Percentiles rank a stretch among this genome's conserved stretches.
Evolutionary conservation across 768 basidiomycete genomes (phyloP).

Genomic region (Lactifluus rugatus): DNA sequence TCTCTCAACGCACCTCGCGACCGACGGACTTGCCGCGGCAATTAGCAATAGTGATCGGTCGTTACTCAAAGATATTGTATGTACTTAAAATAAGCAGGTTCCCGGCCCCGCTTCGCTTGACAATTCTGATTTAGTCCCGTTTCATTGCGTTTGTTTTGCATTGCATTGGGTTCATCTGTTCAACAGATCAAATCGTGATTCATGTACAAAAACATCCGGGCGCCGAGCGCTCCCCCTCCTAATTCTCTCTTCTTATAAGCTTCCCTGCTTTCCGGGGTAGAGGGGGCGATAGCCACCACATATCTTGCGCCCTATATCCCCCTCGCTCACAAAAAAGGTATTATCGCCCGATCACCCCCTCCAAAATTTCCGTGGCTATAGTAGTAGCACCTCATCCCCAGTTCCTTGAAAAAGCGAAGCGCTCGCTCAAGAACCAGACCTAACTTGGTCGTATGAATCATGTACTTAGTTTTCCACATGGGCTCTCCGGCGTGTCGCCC

Average conservation of each 20-base stretch:
- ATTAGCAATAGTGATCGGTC: conserved; percentile 19
- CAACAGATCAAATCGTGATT: neutral
- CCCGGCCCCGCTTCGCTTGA: conserved; percentile 8
- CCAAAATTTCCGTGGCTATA: conserved; percentile 4
- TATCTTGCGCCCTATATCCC: neutral
- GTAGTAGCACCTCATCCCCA: too few species aligned
- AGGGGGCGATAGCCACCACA: neutral
- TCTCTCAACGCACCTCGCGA: conserved; percentile 9
- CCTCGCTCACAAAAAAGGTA: neutral
- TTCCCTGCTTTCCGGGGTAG: conserved; percentile 11
- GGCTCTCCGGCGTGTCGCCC: neutral
- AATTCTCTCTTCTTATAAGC: conserved; percentile 3
- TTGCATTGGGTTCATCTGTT: neutral
- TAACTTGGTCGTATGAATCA: too few species aligned
- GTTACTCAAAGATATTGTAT: conserved; percentile 2
- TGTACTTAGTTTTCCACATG: conserved; percentile 5
- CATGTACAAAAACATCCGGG: conserved; percentile 3
- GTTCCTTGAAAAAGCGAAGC: too few species aligned
- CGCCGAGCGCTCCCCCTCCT: conserved; percentile 4
- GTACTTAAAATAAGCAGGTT: conserved; percentile 16
- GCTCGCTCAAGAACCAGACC: too few species aligned
- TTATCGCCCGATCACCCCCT: neutral
- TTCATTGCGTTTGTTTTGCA: too few species aligned
- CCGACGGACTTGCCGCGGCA: conserved; percentile 19
- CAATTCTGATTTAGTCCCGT: conserved; percentile 7